Evolutionary conservation across 202 grass and related monocot genomes (phyloP).

Genomic region (Elaeis oleifera): DNA sequence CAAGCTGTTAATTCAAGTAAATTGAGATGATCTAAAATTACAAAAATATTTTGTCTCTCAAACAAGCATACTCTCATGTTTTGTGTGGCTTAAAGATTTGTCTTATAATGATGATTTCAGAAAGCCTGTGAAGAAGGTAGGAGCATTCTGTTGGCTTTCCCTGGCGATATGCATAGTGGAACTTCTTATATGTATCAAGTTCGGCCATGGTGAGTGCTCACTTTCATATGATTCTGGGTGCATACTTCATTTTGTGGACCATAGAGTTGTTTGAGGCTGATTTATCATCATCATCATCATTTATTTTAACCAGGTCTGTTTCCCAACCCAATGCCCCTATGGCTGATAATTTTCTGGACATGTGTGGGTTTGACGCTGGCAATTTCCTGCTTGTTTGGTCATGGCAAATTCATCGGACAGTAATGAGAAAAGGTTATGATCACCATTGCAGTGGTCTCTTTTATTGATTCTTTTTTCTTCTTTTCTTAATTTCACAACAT

Average conservation of each 20-base stretch:
- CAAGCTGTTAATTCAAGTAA: not conserved
- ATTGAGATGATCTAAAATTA: too few species aligned
- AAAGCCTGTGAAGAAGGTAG: slow-evolving; percentile 92
- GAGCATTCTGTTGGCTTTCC: slow-evolving; percentile 94
- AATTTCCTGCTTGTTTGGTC: slow-evolving; percentile 72
- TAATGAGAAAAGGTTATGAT: slow-evolving; percentile 61
- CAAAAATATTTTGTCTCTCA: too few species aligned
- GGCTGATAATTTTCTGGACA: slow-evolving; percentile 68
- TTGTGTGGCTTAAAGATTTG: too few species aligned
- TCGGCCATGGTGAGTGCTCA: slow-evolving; percentile 59
- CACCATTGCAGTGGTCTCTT: slow-evolving; percentile 10
- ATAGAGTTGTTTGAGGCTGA: too few species aligned
- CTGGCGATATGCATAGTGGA: slow-evolving; percentile 96
- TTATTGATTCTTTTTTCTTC: slow-evolving; percentile 35
- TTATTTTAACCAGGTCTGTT: slow-evolving; percentile 57
- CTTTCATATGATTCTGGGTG: not conserved
- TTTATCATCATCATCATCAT: too few species aligned
- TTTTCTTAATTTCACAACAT: slow-evolving; percentile 29
- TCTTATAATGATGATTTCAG: slow-evolving; percentile 37
- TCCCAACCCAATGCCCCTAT: slow-evolving; percentile 70
- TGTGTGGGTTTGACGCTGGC: slow-evolving; percentile 28
- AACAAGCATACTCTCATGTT: too few species aligned
- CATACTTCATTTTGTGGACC: not conserved
- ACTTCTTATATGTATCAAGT: slow-evolving; percentile 95
- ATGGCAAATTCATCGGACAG: slow-evolving; percentile 58